A percentile compares a stretch with the other conserved stretches of the same genome.
phyloP scores from a whole-genome alignment of 805 yeast species.

The Saccharomycopsis fodiens region DNA sequence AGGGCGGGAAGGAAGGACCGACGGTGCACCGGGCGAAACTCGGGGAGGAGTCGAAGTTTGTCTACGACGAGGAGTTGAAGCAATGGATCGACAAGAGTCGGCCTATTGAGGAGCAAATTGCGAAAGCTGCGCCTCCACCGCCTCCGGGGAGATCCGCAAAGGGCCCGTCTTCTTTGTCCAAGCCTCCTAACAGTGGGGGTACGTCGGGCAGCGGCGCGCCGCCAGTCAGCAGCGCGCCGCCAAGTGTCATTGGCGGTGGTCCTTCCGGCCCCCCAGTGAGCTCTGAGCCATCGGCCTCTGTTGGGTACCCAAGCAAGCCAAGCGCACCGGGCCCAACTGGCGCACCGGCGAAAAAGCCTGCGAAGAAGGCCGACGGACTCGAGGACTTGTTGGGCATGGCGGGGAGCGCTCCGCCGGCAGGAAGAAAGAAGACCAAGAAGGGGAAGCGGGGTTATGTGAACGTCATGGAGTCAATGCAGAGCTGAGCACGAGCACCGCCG shows the following conservation, averaged over 20 bases:
- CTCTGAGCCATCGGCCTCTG: neutral
- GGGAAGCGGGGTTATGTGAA: conserved; percentile 16
- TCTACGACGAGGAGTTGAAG: conserved; percentile 74
- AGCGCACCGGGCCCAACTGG: neutral
- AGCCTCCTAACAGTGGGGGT: conserved; percentile 18
- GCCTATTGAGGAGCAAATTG: conserved; percentile 55
- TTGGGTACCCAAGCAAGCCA: conserved; percentile 6
- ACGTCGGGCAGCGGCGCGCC: neutral
- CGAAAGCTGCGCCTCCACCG: conserved; percentile 56
- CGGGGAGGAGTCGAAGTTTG: conserved; percentile 69
- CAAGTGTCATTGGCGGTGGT: neutral
- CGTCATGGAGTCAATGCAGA: conserved; percentile 17
- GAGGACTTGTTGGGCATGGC: conserved; percentile 12
- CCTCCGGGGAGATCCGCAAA: conserved; percentile 59
- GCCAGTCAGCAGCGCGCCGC: neutral
- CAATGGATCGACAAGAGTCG: conserved; percentile 79
- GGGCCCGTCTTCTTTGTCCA: conserved; percentile 22
- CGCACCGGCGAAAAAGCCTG: no score
- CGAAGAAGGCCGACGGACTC: conserved; percentile 1
- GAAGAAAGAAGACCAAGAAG: conserved; percentile 11
- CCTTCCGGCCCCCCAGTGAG: neutral
- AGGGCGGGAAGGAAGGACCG: conserved; percentile 49
- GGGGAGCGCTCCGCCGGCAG: neutral
- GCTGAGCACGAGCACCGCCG: no score
- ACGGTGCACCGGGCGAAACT: conserved; percentile 78